A percentile compares a stretch with the other conserved stretches of the same genome.
Evolutionary conservation across 306 rosid species (phyloP).

Genomic region (Delonix regia): DNA sequence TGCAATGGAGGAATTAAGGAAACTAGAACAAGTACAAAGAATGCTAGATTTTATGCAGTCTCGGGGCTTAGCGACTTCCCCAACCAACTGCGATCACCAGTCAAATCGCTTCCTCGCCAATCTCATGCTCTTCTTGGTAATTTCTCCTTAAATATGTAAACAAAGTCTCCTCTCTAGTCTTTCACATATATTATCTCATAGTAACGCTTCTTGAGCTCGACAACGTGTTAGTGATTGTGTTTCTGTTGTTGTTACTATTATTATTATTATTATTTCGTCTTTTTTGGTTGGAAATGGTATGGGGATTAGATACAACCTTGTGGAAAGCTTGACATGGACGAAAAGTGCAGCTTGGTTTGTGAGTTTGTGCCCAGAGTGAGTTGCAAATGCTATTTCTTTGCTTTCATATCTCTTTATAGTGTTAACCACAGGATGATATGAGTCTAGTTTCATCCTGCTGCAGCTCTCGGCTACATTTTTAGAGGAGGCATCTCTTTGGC

Average conservation of each 20-base stretch:
- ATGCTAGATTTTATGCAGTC: slow-evolving; percentile 52
- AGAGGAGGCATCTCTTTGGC: slow-evolving; percentile 53
- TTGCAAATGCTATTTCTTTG: slow-evolving; percentile 7
- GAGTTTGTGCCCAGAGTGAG: slow-evolving; percentile 58
- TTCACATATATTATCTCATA: not conserved
- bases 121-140: slow-evolving; percentile 59
- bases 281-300: not conserved
- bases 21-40: slow-evolving; percentile 63
- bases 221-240: not conserved
- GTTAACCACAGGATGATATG: not conserved
- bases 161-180: not conserved
- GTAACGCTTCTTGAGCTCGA: not conserved
- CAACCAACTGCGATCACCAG: slow-evolving; percentile 30
- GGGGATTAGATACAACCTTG: slow-evolving; percentile 61
- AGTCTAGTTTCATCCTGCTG: slow-evolving; percentile 17
- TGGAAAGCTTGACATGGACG: slow-evolving; percentile 57
- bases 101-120: slow-evolving; percentile 60
- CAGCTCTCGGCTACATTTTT: slow-evolving; percentile 72
- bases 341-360: slow-evolving; percentile 63
- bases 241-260: not conserved
- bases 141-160: not conserved
- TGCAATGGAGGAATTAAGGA: slow-evolving; percentile 55
- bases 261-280: not conserved
- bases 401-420: not conserved
- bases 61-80: slow-evolving; percentile 29